A percentile compares a stretch with the other conserved stretches of the same genome.
Conservation (phyloP, 352 stramenopile species). For the Phytophthora citrophthora region DNA sequence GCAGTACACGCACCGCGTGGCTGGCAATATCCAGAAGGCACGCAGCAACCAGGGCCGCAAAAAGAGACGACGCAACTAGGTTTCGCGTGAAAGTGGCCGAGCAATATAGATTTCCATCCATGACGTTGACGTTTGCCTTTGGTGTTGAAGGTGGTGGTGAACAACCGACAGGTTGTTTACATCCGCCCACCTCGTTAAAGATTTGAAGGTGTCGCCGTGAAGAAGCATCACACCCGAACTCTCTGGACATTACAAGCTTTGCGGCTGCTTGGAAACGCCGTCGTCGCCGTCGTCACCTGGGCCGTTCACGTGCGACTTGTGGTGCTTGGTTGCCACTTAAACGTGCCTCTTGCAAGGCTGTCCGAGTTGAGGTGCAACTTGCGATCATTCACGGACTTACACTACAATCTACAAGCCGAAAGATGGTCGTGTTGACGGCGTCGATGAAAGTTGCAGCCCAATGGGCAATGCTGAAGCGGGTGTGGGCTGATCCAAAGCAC, state of each 20-base stretch:
- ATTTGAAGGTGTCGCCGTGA: conserved; percentile 20
- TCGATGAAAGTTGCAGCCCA: conserved; percentile 14
- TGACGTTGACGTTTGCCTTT: background rate
- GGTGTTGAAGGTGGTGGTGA: background rate
- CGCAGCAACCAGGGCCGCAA: conserved; percentile 53
- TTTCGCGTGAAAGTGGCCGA: conserved; percentile 8
- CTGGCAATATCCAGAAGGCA: conserved; percentile 70
- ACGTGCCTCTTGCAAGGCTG: background rate
- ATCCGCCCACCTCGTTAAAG: conserved; percentile 13
- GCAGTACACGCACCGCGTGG: conserved; percentile 89
- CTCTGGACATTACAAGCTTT: too few relatives aligned
- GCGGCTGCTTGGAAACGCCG: background rate
- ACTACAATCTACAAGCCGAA: background rate
- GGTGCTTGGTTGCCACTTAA: conserved; percentile 26
- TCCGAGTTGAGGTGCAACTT: conserved; percentile 14
- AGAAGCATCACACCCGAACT: background rate
- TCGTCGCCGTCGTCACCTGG: conserved; percentile 24
- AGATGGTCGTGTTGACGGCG: conserved; percentile 15
- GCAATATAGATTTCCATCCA: conserved; percentile 32
- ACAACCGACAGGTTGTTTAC: conserved; percentile 14
- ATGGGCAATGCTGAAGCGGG: conserved; percentile 7
- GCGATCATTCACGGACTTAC: conserved; percentile 19
- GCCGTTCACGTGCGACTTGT: conserved; percentile 14
- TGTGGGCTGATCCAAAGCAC: conserved; percentile 20
- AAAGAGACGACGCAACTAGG: conserved; percentile 43